Conservation (phyloP, 495 filamentous ascomycete genomes). For the Filosporella fistucella region DNA sequence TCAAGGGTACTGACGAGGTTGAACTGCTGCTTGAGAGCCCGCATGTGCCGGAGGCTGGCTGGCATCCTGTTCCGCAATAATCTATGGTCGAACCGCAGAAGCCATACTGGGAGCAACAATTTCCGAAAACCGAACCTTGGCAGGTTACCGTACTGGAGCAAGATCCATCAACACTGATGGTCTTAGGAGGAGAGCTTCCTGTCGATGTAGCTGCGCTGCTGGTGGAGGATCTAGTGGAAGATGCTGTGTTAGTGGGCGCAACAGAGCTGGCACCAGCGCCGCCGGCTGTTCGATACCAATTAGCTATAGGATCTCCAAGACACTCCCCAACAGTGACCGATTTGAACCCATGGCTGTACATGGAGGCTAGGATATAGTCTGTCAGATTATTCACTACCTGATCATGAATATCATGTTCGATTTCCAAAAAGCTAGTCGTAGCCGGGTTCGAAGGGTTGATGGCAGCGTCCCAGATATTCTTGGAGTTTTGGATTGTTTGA, state of each 20-base stretch:
- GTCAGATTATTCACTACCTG: conserved; percentile 75
- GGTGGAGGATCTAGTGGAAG: too few species aligned
- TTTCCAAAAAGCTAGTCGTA: conserved; percentile 54
- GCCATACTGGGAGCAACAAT: conserved; percentile 19
- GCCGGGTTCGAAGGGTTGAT: conserved; percentile 41
- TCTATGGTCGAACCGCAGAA: conserved; percentile 12
- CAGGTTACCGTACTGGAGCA: conserved; percentile 14
- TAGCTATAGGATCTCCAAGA: conserved; percentile 59
- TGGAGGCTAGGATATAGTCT: conserved; percentile 61
- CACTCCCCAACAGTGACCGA: conserved; percentile 72
- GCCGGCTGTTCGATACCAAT: conserved; percentile 62
- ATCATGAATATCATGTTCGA: conserved; percentile 76
- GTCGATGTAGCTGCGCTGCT: too few species aligned
- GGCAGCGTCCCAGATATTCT: conserved; percentile 63
- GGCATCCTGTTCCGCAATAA: conserved; percentile 20
- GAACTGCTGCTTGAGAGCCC: conserved; percentile 17
- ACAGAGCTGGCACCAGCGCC: conserved; percentile 3
- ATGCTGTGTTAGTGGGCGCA: conserved; percentile 1
- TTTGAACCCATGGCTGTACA: conserved; percentile 54
- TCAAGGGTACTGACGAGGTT: background rate
- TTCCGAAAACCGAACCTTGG: conserved; percentile 16
- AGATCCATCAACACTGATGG: conserved; percentile 13
- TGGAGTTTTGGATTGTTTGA: conserved; percentile 59
- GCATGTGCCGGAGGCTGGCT: conserved; percentile 14
- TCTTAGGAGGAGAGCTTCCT: background rate